phyloP scores from a whole-genome alignment of 345 rosid species.

The Melaleuca quinquenervia region DNA sequence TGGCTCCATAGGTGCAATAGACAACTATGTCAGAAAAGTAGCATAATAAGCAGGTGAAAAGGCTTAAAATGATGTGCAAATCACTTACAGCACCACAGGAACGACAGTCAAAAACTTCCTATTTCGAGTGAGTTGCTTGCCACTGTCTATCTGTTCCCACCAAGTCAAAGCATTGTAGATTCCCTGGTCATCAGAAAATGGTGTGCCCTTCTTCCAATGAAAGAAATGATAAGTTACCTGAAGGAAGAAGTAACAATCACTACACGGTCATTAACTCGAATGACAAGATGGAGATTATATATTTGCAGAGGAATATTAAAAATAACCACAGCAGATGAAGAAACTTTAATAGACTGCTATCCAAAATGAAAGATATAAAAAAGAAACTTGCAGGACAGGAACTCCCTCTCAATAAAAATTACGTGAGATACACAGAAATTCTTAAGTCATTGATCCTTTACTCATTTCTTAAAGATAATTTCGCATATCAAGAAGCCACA shows the following conservation, averaged over 20 bases:
- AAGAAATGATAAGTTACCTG: conserved; percentile 93
- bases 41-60: background rate
- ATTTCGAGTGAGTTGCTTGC: conserved; percentile 93
- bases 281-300: background rate
- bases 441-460: background rate
- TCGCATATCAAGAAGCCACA: background rate
- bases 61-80: background rate
- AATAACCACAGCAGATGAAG: background rate
- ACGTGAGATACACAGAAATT: background rate
- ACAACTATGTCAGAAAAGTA: background rate
- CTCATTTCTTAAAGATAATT: background rate
- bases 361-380: background rate
- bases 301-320: background rate
- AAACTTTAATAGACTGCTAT: background rate
- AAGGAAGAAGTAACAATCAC: background rate
- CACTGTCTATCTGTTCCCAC: conserved; percentile 98
- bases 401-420: background rate
- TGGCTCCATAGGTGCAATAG: background rate
- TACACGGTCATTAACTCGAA: background rate
- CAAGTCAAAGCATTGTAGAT: conserved; percentile 88
- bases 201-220: conserved; percentile 99
- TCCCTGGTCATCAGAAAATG: conserved; percentile 94
- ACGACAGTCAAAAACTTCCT: conserved; percentile 88
- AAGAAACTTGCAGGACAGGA: background rate
- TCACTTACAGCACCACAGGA: conserved; percentile 83